These are phyloP conservation scores for Heritiera littoralis DNA, from an alignment of 345 rosid genomes.

Conservation along the genomic window DNA sequence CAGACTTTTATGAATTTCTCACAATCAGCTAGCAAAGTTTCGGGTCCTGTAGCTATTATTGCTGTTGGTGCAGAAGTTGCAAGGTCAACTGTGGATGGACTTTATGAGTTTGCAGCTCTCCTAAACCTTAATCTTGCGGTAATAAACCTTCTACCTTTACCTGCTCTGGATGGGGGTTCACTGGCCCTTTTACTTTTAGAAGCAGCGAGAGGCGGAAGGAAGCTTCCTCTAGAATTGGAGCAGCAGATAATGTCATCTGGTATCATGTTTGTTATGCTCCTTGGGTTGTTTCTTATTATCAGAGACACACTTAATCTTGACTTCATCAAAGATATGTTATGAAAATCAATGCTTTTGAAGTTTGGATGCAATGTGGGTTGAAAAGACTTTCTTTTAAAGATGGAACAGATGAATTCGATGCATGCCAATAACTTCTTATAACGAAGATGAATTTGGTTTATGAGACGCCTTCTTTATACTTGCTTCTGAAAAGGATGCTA, in stretches of 20 bases:
- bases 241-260: conserved; percentile 93
- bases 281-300: conserved; percentile 80
- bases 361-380: background rate
- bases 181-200: conserved; percentile 85
- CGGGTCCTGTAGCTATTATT: conserved; percentile 94
- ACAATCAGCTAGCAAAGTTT: conserved; percentile 79
- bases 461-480: background rate
- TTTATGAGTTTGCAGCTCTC: conserved; percentile 87
- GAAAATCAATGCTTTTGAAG: conserved; percentile 19
- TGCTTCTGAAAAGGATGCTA: conserved; percentile 18
- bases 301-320: conserved; percentile 92
- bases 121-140: conserved; percentile 87
- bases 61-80: conserved; percentile 99
- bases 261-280: conserved; percentile 69
- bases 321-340: conserved; percentile 76
- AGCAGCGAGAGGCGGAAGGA: conserved; percentile 87
- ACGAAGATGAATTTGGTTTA: background rate
- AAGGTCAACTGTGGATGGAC: conserved; percentile 79
- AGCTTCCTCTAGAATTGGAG: conserved; percentile 85
- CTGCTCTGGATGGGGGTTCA: conserved; percentile 93
- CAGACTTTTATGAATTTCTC: conserved; percentile 87
- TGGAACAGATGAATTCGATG: conserved; percentile 10
- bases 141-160: conserved; percentile 85
- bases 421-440: conserved; percentile 13
- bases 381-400: background rate